phyloP scores from a whole-genome alignment of 306 rosid species.

The Pyrus communis region DNA sequence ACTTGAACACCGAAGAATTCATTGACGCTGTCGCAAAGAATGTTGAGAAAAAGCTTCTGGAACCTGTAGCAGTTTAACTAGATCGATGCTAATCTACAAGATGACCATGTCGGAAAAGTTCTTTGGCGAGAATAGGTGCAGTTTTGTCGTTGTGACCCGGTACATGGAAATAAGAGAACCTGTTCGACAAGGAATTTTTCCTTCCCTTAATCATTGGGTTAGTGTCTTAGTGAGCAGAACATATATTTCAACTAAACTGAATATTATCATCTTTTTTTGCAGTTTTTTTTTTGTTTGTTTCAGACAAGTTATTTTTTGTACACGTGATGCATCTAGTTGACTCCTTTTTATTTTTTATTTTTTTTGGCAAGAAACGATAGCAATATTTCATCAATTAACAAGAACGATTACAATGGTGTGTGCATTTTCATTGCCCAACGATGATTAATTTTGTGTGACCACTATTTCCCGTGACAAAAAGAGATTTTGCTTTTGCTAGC shows the following conservation, averaged over 20 bases:
- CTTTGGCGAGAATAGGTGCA: background rate
- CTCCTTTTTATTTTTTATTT: background rate
- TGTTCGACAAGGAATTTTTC: background rate
- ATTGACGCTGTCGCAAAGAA: conserved; percentile 69
- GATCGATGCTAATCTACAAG: background rate
- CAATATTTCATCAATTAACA: no score
- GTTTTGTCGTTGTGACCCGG: background rate
- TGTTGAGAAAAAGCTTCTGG: conserved; percentile 49
- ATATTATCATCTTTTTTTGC: no score
- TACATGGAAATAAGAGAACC: background rate
- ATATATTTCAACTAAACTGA: background rate
- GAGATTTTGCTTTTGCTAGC: no score
- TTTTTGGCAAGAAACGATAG: no score
- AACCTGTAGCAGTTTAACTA: conserved; percentile 29
- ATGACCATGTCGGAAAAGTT: background rate
- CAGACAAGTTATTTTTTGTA: background rate
- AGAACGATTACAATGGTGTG: no score
- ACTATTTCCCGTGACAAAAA: no score
- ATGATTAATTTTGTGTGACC: no score
- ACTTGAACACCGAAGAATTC: conserved; percentile 84
- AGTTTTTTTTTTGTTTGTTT: no score
- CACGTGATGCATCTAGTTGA: background rate
- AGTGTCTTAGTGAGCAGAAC: no score
- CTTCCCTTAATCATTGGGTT: background rate
- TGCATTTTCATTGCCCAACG: no score